These are phyloP conservation scores for Gentiana macrophylla DNA, from an alignment of 257 asterid species.

Conservation along the genomic window DNA sequence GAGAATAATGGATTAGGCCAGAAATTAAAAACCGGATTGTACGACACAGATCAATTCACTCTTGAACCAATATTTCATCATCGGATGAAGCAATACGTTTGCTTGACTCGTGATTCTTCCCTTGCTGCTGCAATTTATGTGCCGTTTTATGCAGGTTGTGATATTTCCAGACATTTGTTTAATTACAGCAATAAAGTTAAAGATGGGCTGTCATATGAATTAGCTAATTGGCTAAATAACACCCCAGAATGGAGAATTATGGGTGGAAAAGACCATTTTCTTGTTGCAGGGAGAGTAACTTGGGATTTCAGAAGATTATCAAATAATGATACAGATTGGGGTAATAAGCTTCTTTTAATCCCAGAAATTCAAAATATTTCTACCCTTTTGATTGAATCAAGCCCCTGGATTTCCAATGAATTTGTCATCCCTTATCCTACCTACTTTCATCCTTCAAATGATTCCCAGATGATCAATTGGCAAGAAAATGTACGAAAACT, in stretches of 20 bases:
- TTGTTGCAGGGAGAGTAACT: slow-evolving; percentile 7
- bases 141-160: slow-evolving; percentile 11
- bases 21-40: slow-evolving; percentile 5
- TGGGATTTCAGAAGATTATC: slow-evolving; percentile 7
- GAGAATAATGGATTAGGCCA: slow-evolving; percentile 5
- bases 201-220: slow-evolving; percentile 4
- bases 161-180: slow-evolving; percentile 3
- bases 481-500: slow-evolving; percentile 2
- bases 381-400: slow-evolving; percentile 8
- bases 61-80: slow-evolving; percentile 4
- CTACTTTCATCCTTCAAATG: slow-evolving; percentile 5
- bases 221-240: slow-evolving; percentile 1
- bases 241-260: slow-evolving; percentile 8
- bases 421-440: slow-evolving; percentile 8
- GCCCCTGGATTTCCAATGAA: slow-evolving; percentile 7
- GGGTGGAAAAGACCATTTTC: slow-evolving; percentile 9
- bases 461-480: slow-evolving; percentile 3
- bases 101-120: slow-evolving; percentile 9
- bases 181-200: neutral
- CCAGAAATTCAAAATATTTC: slow-evolving; percentile 7
- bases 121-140: slow-evolving; percentile 10
- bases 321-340: slow-evolving; percentile 1
- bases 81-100: slow-evolving; percentile 9
- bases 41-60: slow-evolving; percentile 6
- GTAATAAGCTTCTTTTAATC: slow-evolving; percentile 6